Conservation (phyloP, 192 early-diverging fungal genomes). For the Phycomyces nitens region DNA sequence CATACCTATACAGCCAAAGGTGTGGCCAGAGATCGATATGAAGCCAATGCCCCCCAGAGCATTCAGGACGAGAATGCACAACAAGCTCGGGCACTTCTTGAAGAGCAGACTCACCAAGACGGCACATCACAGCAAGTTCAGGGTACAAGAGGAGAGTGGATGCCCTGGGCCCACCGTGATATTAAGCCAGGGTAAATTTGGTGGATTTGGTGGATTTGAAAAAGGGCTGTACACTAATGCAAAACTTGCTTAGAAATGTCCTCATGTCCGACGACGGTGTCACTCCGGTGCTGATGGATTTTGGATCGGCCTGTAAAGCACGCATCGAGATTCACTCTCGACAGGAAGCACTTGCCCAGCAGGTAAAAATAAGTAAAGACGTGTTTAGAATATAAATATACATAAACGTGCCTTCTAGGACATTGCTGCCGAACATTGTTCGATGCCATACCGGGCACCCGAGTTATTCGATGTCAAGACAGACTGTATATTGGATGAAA, state of each 20-base stretch:
- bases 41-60: conserved; percentile 55
- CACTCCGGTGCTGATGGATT: conserved; percentile 74
- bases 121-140: neutral
- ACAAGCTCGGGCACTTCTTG: conserved; percentile 37
- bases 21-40: conserved; percentile 51
- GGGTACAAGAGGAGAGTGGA: conserved; percentile 27
- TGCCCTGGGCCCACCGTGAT: conserved; percentile 67
- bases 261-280: conserved; percentile 61
- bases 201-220: too few relatives aligned
- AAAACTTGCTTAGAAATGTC: conserved; percentile 47
- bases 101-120: conserved; percentile 11
- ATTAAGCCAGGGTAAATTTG: conserved; percentile 66
- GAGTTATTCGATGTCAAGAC: conserved; percentile 79
- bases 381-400: neutral
- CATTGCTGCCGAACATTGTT: conserved; percentile 63
- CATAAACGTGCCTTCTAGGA: conserved; percentile 32
- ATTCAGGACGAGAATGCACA: conserved; percentile 52
- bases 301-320: conserved; percentile 64
- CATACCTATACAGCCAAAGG: conserved; percentile 57
- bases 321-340: conserved; percentile 52
- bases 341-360: conserved; percentile 59
- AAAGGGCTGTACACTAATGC: too few relatives aligned
- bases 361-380: conserved; percentile 25
- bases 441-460: conserved; percentile 75
- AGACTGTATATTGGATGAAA: conserved; percentile 54